phyloP scores from a whole-genome alignment of 768 basidiomycete species.

The Tulasnella sp. region DNA sequence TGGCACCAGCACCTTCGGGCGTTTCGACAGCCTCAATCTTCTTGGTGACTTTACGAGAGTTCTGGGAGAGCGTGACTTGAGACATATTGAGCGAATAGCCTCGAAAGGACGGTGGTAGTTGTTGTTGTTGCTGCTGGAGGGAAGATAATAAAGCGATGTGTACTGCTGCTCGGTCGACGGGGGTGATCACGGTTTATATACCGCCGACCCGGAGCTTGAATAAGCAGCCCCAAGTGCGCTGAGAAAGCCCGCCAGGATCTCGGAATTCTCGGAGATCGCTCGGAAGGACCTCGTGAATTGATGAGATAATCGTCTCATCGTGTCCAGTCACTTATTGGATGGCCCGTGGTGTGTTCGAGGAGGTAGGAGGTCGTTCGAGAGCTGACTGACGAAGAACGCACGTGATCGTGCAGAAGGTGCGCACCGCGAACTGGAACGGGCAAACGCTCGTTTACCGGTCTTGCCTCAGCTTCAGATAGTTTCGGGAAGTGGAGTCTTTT shows the following conservation, averaged over 20 bases:
- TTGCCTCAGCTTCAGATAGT: too few relatives aligned
- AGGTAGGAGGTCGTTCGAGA: neutral
- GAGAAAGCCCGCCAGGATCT: neutral
- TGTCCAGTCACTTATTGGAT: neutral
- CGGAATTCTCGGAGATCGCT: neutral
- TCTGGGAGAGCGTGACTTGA: neutral
- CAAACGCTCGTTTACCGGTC: too few relatives aligned
- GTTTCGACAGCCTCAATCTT: slow-evolving; percentile 68
- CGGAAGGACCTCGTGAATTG: neutral
- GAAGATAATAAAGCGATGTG: neutral
- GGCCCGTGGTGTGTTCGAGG: neutral
- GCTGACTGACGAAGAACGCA: neutral
- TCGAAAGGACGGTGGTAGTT: neutral
- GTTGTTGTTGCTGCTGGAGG: too few relatives aligned
- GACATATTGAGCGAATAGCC: neutral
- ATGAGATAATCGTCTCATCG: neutral
- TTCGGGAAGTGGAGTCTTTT: too few relatives aligned
- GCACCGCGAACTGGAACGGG: too few relatives aligned
- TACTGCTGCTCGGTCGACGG: neutral
- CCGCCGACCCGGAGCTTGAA: neutral
- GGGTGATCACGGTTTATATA: neutral
- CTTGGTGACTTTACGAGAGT: slow-evolving; percentile 53
- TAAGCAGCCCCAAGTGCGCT: neutral
- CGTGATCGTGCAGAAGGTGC: neutral
- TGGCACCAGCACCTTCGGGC: slow-evolving; percentile 67